These are phyloP conservation scores for Sanghuangporus weigelae DNA, from an alignment of 1,284 basidiomycete species.

Conservation along the genomic window DNA sequence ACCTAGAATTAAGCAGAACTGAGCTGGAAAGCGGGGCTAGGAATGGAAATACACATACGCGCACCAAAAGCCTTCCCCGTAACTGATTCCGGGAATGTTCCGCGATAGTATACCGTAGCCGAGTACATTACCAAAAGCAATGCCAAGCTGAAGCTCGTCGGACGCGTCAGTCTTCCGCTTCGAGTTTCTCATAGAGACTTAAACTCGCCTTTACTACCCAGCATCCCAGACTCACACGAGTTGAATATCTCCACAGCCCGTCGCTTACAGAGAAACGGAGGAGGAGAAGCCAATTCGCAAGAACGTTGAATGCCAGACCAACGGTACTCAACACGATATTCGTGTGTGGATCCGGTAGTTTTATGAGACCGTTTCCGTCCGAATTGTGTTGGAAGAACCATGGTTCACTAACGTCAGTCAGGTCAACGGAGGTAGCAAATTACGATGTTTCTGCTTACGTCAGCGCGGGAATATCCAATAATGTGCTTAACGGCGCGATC, in stretches of 20 bases:
- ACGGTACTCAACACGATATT: constrained; percentile 32
- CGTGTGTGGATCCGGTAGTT: constrained; percentile 27
- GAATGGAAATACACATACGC: constrained; percentile 23
- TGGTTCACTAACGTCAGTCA: background rate
- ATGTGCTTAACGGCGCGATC: constrained; percentile 33
- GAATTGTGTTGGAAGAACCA: constrained; percentile 27
- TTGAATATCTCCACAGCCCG: constrained; percentile 28
- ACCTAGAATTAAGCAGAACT: constrained; percentile 16
- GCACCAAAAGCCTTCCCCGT: constrained; percentile 36
- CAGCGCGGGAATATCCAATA: constrained; percentile 38
- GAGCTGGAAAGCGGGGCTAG: background rate
- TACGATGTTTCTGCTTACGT: constrained; percentile 12
- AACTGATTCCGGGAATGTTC: constrained; percentile 27
- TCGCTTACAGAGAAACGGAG: constrained; percentile 32
- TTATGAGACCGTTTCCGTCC: constrained; percentile 19
- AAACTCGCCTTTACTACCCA: constrained; percentile 34
- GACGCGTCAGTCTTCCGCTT: background rate
- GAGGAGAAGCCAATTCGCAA: constrained; percentile 36
- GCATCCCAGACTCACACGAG: constrained; percentile 29
- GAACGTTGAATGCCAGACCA: constrained; percentile 33
- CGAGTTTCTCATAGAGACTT: background rate
- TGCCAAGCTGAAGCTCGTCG: constrained; percentile 17
- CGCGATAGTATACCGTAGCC: constrained; percentile 29
- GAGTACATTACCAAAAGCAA: constrained; percentile 34
- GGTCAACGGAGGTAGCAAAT: constrained; percentile 18